phyloP scores from a whole-genome alignment of 2,329 filamentous ascomycete species.

The Talaromyces sp. region DNA sequence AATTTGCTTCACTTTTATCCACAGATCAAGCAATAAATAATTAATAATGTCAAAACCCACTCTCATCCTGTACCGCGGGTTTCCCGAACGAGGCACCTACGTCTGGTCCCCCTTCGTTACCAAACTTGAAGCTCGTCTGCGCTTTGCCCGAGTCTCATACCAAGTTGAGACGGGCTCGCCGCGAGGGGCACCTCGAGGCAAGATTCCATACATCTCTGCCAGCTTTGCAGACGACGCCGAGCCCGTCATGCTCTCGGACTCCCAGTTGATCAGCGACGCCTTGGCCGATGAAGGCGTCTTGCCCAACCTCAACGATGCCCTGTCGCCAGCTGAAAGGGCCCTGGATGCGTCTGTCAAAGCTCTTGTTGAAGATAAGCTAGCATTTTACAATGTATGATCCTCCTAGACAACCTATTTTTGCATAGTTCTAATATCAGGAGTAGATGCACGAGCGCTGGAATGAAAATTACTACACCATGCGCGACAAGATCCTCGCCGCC shows the following conservation, averaged over 20 bases:
- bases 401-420: background rate
- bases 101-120: slow-evolving; percentile 58
- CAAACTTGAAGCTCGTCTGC: slow-evolving; percentile 58
- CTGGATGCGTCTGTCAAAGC: slow-evolving; percentile 50
- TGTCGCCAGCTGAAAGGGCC: slow-evolving; percentile 36
- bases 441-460: slow-evolving; percentile 52
- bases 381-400: slow-evolving; percentile 47
- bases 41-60: background rate
- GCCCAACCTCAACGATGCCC: slow-evolving; percentile 43
- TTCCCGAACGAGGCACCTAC: slow-evolving; percentile 35
- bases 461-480: slow-evolving; percentile 55
- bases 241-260: slow-evolving; percentile 42
- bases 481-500: slow-evolving; percentile 43
- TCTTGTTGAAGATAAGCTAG: slow-evolving; percentile 55
- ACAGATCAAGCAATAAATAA: background rate
- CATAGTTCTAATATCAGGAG: background rate
- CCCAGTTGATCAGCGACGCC: slow-evolving; percentile 47
- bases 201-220: slow-evolving; percentile 49
- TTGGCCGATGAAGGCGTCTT: slow-evolving; percentile 40
- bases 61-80: slow-evolving; percentile 48
- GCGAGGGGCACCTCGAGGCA: slow-evolving; percentile 47
- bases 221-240: slow-evolving; percentile 5
- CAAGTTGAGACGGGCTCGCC: slow-evolving; percentile 40
- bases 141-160: slow-evolving; percentile 48
- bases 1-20: too few relatives aligned